These are phyloP conservation scores for Lichtheimia corymbifera DNA, from an alignment of 371 early-diverging fungal genomes.

Conservation along the genomic window DNA sequence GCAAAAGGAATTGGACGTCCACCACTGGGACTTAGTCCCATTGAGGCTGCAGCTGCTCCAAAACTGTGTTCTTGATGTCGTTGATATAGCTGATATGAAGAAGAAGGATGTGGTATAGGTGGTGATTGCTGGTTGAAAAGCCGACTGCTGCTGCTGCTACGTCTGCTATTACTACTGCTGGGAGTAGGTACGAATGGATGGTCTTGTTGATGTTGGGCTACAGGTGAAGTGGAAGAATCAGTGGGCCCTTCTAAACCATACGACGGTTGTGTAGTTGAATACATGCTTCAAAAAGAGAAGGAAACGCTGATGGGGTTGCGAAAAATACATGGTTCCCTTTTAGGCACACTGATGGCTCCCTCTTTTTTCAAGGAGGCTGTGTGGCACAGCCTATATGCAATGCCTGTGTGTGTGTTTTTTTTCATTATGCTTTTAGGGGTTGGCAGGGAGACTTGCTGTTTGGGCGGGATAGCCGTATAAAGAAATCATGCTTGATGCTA, in stretches of 20 bases:
- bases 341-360: not conserved
- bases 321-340: not conserved
- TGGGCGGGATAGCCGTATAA: too few relatives aligned
- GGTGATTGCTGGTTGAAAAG: constrained; percentile 12
- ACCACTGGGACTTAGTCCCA: not conserved
- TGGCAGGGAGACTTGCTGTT: too few relatives aligned
- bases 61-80: constrained; percentile 32
- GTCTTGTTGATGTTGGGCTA: not conserved
- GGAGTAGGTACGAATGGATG: not conserved
- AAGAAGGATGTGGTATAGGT: constrained; percentile 25
- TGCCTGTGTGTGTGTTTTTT: too few relatives aligned
- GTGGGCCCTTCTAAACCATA: not conserved
- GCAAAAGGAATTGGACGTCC: constrained; percentile 20
- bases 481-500: too few relatives aligned
- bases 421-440: too few relatives aligned
- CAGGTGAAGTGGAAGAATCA: not conserved
- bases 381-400: too few relatives aligned
- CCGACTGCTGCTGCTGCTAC: not conserved
- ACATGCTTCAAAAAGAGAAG: not conserved
- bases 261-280: not conserved
- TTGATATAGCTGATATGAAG: constrained; percentile 26
- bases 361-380: not conserved
- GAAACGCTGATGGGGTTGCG: not conserved
- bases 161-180: not conserved
- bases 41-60: not conserved